Evolutionary conservation across 225 moss, liverwort and hornwort genomes (phyloP).

Genomic region (Physcomitrellopsis africana): DNA sequence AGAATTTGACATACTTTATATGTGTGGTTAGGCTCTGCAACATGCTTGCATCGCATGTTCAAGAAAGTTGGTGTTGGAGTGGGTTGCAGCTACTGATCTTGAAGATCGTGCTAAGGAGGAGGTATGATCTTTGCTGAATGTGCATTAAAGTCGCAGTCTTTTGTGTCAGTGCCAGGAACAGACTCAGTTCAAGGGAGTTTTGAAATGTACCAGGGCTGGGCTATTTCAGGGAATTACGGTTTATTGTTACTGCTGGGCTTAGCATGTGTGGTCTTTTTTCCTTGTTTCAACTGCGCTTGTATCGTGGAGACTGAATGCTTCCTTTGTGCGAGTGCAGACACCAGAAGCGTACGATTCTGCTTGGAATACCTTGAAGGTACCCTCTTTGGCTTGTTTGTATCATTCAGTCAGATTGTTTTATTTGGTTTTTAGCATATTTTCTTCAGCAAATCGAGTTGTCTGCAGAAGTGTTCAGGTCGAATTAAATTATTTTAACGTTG

Average conservation of each 20-base stretch:
- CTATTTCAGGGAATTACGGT: not conserved
- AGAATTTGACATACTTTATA: conserved; percentile 1
- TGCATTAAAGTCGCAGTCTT: not conserved
- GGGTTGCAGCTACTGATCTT: conserved; percentile 72
- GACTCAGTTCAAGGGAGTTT: not conserved
- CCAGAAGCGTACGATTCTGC: conserved; percentile 61
- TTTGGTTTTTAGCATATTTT: not conserved
- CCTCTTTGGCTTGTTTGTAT: conserved; percentile 8
- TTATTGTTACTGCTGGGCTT: not conserved
- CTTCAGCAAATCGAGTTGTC: not conserved
- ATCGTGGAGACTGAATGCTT: not conserved
- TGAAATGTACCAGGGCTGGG: not conserved
- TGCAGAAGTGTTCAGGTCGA: not conserved
- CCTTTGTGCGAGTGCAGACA: conserved; percentile 41
- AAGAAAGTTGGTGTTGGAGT: conserved; percentile 61
- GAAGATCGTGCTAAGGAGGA: conserved; percentile 52
- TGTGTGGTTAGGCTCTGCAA: conserved; percentile 63
- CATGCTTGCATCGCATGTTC: conserved; percentile 80
- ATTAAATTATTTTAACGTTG: conserved; percentile 2
- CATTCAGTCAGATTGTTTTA: not conserved
- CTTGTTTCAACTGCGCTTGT: not conserved
- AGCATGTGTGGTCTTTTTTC: not conserved
- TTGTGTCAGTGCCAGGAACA: not conserved
- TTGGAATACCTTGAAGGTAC: conserved; percentile 73
- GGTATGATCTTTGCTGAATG: conserved; percentile 38